Conservation (phyloP, 805 yeast genomes). For the Schwanniomyces yamadae region DNA sequence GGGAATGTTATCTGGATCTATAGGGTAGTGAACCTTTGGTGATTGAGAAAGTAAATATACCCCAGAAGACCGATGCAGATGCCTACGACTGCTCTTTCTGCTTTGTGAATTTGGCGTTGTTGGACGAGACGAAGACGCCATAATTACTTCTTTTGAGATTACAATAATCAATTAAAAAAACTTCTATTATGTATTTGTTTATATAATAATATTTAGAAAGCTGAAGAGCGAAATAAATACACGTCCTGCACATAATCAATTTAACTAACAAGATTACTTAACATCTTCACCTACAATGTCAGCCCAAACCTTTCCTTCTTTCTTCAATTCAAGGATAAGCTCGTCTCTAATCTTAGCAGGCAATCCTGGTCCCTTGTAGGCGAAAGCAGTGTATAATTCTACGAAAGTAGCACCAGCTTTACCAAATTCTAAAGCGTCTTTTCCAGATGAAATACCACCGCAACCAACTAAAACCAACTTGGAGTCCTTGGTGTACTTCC, state of each 20-base stretch:
- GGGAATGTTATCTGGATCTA: constrained; percentile 40
- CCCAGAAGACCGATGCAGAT: constrained; percentile 36
- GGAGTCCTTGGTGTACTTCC: constrained; percentile 74
- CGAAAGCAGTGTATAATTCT: constrained; percentile 85
- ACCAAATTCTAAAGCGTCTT: constrained; percentile 88
- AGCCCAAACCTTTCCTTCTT: constrained; percentile 82
- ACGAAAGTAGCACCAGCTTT: constrained; percentile 92
- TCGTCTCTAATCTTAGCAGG: constrained; percentile 47
- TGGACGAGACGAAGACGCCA: constrained; percentile 20
- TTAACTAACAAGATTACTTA: not conserved
- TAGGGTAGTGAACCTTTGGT: constrained; percentile 46
- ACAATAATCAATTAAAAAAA: not conserved
- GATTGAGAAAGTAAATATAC: constrained; percentile 38
- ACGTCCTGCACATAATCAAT: constrained; percentile 2
- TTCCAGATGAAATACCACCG: constrained; percentile 88
- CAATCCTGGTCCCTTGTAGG: constrained; percentile 89
- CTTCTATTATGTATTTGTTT: constrained; percentile 1
- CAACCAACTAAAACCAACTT: constrained; percentile 82
- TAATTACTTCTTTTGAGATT: constrained; percentile 1
- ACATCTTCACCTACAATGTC: constrained; percentile 69
- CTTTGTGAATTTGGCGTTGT: constrained; percentile 19
- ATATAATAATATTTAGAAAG: not conserved
- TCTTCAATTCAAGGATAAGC: constrained; percentile 48
- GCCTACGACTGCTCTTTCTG: constrained; percentile 18
- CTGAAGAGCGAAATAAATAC: not conserved